A percentile compares a stretch with the other conserved stretches of the same genome.
phyloP scores from a whole-genome alignment of 176 grass and related monocot species.

The Triticum monococcum region DNA sequence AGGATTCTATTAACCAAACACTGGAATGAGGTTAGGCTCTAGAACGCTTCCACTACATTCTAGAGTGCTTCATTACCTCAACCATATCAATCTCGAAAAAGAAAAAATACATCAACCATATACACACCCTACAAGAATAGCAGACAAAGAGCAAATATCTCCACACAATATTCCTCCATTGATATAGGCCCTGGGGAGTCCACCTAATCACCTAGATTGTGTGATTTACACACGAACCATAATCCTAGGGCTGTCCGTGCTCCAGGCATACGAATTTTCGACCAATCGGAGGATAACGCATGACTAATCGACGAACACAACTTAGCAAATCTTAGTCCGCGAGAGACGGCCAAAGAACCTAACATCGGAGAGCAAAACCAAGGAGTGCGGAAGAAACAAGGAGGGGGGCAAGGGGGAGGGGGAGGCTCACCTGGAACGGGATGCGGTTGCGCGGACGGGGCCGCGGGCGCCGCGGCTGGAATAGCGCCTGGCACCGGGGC shows the following conservation, averaged over 20 bases:
- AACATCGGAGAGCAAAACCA: not conserved
- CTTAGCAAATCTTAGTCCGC: not conserved
- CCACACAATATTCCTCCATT: too few species aligned
- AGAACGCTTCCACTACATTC: not conserved
- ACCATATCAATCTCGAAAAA: not conserved
- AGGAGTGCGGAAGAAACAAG: not conserved
- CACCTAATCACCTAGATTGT: not conserved
- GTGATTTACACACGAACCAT: not conserved
- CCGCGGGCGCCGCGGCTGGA: not conserved
- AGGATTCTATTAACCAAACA: not conserved
- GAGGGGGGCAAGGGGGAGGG: not conserved
- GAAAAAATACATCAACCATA: not conserved
- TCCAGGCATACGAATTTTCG: not conserved
- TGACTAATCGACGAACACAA: not conserved
- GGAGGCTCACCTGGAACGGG: slow-evolving; percentile 12
- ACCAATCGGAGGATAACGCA: not conserved
- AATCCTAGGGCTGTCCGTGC: not conserved
- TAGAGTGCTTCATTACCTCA: not conserved
- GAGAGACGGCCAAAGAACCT: not conserved
- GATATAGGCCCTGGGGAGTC: not conserved
- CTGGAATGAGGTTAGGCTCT: not conserved
- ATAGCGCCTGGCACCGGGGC: not conserved
- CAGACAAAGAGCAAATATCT: too few species aligned
- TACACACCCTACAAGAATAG: too few species aligned
- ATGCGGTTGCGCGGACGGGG: not conserved